phyloP scores from a whole-genome alignment of 148 eudicot species.

The Persicaria maculosa region DNA sequence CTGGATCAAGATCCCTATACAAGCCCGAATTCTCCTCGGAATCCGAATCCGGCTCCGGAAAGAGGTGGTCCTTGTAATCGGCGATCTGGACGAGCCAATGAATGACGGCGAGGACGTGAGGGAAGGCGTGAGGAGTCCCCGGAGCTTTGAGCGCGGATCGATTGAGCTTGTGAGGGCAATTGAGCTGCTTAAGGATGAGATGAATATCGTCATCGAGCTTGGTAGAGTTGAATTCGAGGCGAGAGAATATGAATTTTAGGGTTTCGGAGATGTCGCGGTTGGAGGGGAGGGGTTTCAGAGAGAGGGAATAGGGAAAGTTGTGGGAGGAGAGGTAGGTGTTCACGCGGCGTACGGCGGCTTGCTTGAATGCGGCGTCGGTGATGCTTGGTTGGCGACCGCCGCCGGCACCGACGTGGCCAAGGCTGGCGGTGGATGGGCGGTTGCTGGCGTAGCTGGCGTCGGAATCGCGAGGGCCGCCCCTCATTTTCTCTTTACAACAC shows the following conservation, averaged over 20 bases:
- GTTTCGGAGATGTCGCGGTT: slow-evolving; percentile 52
- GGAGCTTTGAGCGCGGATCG: slow-evolving; percentile 72
- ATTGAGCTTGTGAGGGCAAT: slow-evolving; percentile 67
- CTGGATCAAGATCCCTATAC: slow-evolving; percentile 15
- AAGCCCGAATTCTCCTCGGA: slow-evolving; percentile 11
- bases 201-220: slow-evolving; percentile 61
- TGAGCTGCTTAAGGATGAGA: slow-evolving; percentile 30
- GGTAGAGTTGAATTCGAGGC: slow-evolving; percentile 23
- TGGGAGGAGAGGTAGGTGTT: slow-evolving; percentile 60
- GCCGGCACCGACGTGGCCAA: slow-evolving; percentile 15
- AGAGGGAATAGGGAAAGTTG: slow-evolving; percentile 24
- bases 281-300: slow-evolving; percentile 58
- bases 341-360: slow-evolving; percentile 43
- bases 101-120: slow-evolving; percentile 47
- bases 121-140: slow-evolving; percentile 80
- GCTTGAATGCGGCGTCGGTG: slow-evolving; percentile 41
- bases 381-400: slow-evolving; percentile 14
- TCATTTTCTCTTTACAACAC: background rate
- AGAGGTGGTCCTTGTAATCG: slow-evolving; percentile 37
- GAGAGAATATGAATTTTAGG: slow-evolving; percentile 45
- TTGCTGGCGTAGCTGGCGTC: slow-evolving; percentile 76
- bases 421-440: slow-evolving; percentile 38
- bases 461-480: slow-evolving; percentile 50
- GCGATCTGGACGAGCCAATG: slow-evolving; percentile 78
- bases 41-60: background rate